These are phyloP conservation scores for apple (Malus domestica) DNA, from an alignment of 306 rosid species.

Conservation along the genomic window DNA sequence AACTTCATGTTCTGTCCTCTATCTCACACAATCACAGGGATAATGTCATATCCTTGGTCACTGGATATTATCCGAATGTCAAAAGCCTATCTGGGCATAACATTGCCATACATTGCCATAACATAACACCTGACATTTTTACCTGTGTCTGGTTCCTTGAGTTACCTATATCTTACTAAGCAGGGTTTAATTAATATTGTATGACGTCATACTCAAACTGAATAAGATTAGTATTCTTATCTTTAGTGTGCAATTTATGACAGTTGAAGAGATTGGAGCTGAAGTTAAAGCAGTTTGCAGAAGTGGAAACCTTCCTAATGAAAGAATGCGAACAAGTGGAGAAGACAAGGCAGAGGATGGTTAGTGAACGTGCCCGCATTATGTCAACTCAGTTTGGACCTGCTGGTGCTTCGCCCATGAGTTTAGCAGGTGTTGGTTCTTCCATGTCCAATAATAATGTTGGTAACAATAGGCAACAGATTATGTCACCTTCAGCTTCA, in stretches of 20 bases:
- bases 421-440: conserved; percentile 54
- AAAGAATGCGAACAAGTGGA: conserved; percentile 97
- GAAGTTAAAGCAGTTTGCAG: conserved; percentile 98
- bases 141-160: background rate
- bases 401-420: conserved; percentile 47
- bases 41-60: background rate
- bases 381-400: conserved; percentile 67
- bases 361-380: conserved; percentile 67
- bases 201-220: background rate
- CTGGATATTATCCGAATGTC: background rate
- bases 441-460: conserved; percentile 56
- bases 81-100: background rate
- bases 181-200: background rate
- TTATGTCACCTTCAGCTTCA: conserved; percentile 65
- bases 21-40: background rate
- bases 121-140: background rate
- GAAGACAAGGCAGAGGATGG: conserved; percentile 74
- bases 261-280: conserved; percentile 96
- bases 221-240: background rate
- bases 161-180: background rate
- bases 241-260: conserved; percentile 3
- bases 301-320: conserved; percentile 91
- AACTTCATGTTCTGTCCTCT: background rate
- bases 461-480: conserved; percentile 66
- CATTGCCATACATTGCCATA: background rate